phyloP scores from a whole-genome alignment of 2,329 filamentous ascomycete genomes.

The Colletotrichum sp. region DNA sequence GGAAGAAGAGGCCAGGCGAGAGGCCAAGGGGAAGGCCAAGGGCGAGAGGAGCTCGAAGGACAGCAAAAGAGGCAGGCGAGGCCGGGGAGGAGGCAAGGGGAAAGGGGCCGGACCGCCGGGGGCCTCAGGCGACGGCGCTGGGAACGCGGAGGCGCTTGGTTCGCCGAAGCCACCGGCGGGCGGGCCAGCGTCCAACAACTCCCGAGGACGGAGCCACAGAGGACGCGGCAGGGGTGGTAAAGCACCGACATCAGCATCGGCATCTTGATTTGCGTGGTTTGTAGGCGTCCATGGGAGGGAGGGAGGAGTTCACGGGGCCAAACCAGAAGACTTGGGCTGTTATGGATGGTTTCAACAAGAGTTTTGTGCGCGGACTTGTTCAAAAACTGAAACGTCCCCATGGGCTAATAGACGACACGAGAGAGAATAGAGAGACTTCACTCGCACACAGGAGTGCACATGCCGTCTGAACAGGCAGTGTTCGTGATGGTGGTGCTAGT shows the following conservation, averaged over 20 bases:
- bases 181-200: background rate
- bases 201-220: conserved; percentile 6
- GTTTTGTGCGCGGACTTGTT: background rate
- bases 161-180: background rate
- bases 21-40: conserved; percentile 47
- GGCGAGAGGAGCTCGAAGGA: conserved; percentile 35
- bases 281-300: background rate
- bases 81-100: conserved; percentile 27
- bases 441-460: background rate
- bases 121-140: background rate
- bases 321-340: background rate
- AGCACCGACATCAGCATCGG: background rate
- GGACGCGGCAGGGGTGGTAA: conserved; percentile 16
- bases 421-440: background rate
- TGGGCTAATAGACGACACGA: background rate
- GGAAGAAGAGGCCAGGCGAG: conserved; percentile 59
- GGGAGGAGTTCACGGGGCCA: background rate
- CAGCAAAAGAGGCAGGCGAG: conserved; percentile 18
- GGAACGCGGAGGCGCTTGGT: background rate
- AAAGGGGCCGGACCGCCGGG: background rate
- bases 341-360: background rate
- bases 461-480: background rate
- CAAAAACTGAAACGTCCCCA: background rate
- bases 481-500: background rate
- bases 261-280: background rate